Evolutionary conservation across 2,329 filamentous ascomycete species (phyloP), one percentile per base, ranked within the genome.

Genomic region (Fusarium sp.): DNA sequence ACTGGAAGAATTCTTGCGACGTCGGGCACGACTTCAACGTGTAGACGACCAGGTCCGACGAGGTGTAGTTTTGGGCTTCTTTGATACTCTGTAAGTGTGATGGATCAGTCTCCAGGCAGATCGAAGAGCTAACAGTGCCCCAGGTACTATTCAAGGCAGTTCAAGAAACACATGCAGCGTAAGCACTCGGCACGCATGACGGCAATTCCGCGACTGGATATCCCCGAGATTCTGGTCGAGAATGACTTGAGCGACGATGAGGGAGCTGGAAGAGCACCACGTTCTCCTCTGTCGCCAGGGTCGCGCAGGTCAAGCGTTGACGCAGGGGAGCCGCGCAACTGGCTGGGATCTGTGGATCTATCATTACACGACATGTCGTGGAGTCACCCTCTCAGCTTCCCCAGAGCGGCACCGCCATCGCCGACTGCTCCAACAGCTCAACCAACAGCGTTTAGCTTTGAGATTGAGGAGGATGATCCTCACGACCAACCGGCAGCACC

Each of bases 31-130:
- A 63, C 88, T 99, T 57, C 96, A 98, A 81, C 93, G 96, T 70
- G 96, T 99, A 2, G 95, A 99, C 78, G 96, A 99, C 83, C 95
- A 97, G 76, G 95, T 98, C 50, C 93, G 95, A 67, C 91, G 97
- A 67, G 94, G 96, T 73, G 91, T 95, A 31, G 97, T 99, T 11
- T 90, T 97, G 50, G 95, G 95, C 45, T 99, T 99, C 85, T 98
- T 99, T 82, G 94, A 98, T 81, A 98, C 95, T 16, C 84, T 97
- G 85, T 95, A 85, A 84, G 89, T 84, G 18, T 38, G 50, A 9
- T 33, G 16, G 18, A n/a, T 16, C 6, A 8, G 20, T 27, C 11
- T 18, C 16, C 14, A 11, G 9, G 3, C 13, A 4, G 22, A 25
- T 14, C 25, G 7, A 8, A 61, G 54, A 22, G 25, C 72, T 74